Percentiles rank a stretch among this genome's conserved stretches.
Evolutionary conservation across 768 basidiomycete species (phyloP).

Genomic region (Floccularia luteovirens): DNA sequence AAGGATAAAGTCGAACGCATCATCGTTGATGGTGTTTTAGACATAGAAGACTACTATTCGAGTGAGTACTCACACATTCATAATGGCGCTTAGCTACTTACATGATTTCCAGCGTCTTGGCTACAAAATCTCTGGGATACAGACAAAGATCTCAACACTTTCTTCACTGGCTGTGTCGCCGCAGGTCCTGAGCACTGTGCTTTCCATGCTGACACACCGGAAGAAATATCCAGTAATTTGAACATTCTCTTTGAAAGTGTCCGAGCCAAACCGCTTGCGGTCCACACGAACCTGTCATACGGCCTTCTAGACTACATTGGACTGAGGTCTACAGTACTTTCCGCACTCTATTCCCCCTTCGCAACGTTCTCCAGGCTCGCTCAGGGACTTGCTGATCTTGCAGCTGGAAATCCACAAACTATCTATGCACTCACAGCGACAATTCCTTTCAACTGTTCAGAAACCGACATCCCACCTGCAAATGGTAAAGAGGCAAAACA

Average conservation of each 20-base stretch:
- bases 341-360: conserved; percentile 26
- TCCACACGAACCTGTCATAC: conserved; percentile 19
- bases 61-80: conserved; percentile 5
- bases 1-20: conserved; percentile 23
- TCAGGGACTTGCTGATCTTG: conserved; percentile 23
- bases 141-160: conserved; percentile 23
- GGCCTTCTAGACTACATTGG: conserved; percentile 27
- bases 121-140: conserved; percentile 18
- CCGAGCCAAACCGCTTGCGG: conserved; percentile 22
- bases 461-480: conserved; percentile 4
- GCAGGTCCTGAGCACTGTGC: conserved; percentile 27
- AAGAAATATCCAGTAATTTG: conserved; percentile 24
- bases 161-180: conserved; percentile 26
- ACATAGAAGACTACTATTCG: conserved; percentile 16
- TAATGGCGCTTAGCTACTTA: neutral
- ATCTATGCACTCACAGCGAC: conserved; percentile 14
- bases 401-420: conserved; percentile 18
- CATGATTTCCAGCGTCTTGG: conserved; percentile 6
- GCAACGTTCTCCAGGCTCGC: conserved; percentile 23
- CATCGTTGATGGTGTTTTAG: conserved; percentile 23
- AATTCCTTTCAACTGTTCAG: conserved; percentile 18
- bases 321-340: conserved; percentile 23
- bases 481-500: conserved; percentile 7
- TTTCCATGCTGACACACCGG: conserved; percentile 28
- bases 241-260: conserved; percentile 22